Conservation (phyloP, 1,284 basidiomycete species). For the Lentinus polychrous region DNA sequence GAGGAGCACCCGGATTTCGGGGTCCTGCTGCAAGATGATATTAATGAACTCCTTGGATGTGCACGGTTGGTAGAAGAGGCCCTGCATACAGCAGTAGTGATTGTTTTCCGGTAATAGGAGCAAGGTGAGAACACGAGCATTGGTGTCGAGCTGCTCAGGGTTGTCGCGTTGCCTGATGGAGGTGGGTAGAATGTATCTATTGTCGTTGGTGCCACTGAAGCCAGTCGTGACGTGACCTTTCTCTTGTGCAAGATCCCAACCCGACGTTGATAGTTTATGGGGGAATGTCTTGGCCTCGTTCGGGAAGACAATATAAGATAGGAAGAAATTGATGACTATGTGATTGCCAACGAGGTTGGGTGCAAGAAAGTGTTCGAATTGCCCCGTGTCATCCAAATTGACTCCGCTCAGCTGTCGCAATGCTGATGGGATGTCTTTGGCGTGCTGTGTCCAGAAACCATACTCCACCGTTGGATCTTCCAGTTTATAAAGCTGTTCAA, state of each 20-base stretch:
- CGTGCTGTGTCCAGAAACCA: constrained; percentile 30
- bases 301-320: constrained; percentile 42
- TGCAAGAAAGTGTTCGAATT: constrained; percentile 33
- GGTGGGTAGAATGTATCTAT: constrained; percentile 38
- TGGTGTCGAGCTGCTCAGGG: constrained; percentile 37
- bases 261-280: constrained; percentile 39
- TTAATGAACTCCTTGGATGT: constrained; percentile 22
- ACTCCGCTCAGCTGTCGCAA: constrained; percentile 33
- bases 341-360: constrained; percentile 32
- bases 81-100: constrained; percentile 26
- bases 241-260: constrained; percentile 45
- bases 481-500: constrained; percentile 34
- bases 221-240: constrained; percentile 36
- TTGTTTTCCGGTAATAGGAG: constrained; percentile 41
- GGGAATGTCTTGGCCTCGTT: constrained; percentile 43
- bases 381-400: constrained; percentile 35
- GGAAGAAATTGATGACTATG: constrained; percentile 41
- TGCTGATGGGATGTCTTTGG: constrained; percentile 22
- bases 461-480: constrained; percentile 42
- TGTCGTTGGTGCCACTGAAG: constrained; percentile 55
- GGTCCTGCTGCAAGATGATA: constrained; percentile 25
- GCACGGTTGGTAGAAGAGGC: constrained; percentile 20
- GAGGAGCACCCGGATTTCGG: constrained; percentile 38
- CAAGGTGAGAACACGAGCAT: constrained; percentile 40
- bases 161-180: constrained; percentile 39